These are phyloP conservation scores for Pugionium cornutum DNA, from an alignment of 345 rosid genomes.

Conservation along the genomic window DNA sequence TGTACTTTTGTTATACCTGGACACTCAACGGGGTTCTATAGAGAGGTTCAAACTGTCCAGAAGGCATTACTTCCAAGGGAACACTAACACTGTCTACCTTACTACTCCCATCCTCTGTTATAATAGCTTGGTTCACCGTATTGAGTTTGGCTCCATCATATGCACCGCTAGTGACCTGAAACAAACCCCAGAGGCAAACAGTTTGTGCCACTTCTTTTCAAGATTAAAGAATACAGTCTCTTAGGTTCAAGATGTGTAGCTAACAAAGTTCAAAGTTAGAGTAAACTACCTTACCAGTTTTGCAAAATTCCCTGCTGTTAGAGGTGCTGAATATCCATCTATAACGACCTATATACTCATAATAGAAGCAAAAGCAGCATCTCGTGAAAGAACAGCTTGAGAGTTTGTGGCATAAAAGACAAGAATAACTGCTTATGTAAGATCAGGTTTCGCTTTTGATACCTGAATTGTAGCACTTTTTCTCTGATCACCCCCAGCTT, in stretches of 20 bases:
- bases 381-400: neutral
- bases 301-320: conserved; percentile 84
- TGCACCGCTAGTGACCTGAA: conserved; percentile 75
- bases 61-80: conserved; percentile 87
- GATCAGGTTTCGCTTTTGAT: neutral
- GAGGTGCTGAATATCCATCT: conserved; percentile 90
- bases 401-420: neutral
- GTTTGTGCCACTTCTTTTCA: conserved; percentile 8
- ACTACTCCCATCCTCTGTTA: conserved; percentile 55
- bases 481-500: conserved; percentile 74
- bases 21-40: conserved; percentile 73
- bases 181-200: neutral
- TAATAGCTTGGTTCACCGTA: conserved; percentile 68
- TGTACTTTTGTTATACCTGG: conserved; percentile 49
- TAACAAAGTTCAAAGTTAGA: conserved; percentile 38
- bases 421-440: neutral
- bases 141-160: conserved; percentile 70
- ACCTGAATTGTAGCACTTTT: conserved; percentile 81
- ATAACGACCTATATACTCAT: conserved; percentile 63
- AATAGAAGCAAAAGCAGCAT: conserved; percentile 18
- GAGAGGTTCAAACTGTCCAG: conserved; percentile 92
- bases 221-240: conserved; percentile 11
- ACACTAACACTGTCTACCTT: conserved; percentile 60
- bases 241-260: conserved; percentile 23
- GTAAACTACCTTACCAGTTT: conserved; percentile 94